Evolutionary conservation across 1,139 yeast genomes (phyloP), one percentile per base, ranked within the genome.

Genomic region (Candida glucosophila): DNA sequence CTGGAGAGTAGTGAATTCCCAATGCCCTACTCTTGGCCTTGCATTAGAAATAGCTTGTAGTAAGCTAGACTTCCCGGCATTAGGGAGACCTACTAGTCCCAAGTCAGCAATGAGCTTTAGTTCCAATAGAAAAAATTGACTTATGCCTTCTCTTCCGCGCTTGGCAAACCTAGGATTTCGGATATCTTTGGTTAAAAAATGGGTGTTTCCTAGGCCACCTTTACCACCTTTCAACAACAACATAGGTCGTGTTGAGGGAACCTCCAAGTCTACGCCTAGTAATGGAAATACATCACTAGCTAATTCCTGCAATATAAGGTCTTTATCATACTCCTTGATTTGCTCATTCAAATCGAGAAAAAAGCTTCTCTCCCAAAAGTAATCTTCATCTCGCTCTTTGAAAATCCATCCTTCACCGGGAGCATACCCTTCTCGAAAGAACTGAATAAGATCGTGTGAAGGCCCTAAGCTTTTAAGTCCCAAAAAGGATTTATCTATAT

Each of bases 121-220:
- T 51, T 90, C 98, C 35, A 90, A 71, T 30, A 85, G 53, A 37
- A 90, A 85, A 34, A 67, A 62, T 13, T 72, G 70, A 18, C 73
- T 77, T 3, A 85, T 40, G 0, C 86, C 86, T 6, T 56, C 57
- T 31, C 97, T 67, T 3, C 97, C 98, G 20, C 48, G 45, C 43
- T 86, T 88, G 19, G 92, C 73, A 48, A 90, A 90, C 26, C 93
- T 60, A 5, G 98, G 98, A 44, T 86, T 88, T 30, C 96, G 70
- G 28, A 90, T 76, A 29, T 77, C 73, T 27, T 78, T 67, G 1
- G 96, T 85, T 27, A 82, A 59, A 44, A 90, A 90, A 48, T 88
- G 95, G 90, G 86, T 85, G 49, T 90, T 90, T 2, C 98, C 98
- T 62, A 88, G 66, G 0, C 98, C 98, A 15, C 97, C 97, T 39